These are phyloP conservation scores for Williopsis jadinii DNA, from an alignment of 1,139 yeast species.

Conservation along the genomic window DNA sequence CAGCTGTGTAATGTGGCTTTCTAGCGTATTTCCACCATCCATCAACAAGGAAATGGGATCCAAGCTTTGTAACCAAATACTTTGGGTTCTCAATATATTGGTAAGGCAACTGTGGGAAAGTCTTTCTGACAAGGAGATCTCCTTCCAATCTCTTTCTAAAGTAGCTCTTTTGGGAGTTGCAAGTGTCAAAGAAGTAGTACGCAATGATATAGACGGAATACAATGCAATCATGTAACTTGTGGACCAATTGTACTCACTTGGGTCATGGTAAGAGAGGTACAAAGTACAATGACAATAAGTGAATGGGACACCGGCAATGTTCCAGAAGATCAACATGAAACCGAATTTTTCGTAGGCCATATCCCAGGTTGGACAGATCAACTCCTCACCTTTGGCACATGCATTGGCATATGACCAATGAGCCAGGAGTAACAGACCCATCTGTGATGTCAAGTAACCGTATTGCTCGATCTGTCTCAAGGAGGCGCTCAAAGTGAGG, in stretches of 20 bases:
- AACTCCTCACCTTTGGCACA: constrained; percentile 97
- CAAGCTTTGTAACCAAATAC: constrained; percentile 78
- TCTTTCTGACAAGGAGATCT: constrained; percentile 62
- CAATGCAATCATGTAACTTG: constrained; percentile 47
- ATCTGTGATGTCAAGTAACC: constrained; percentile 80
- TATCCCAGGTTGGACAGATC: constrained; percentile 97
- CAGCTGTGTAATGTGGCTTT: constrained; percentile 93
- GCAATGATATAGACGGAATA: constrained; percentile 55
- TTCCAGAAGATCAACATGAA: constrained; percentile 98
- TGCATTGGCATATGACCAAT: constrained; percentile 93
- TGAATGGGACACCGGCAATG: constrained; percentile 97
- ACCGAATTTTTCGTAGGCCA: constrained; percentile 98
- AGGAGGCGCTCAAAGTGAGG: constrained; percentile 64
- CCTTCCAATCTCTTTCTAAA: constrained; percentile 88
- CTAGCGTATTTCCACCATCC: constrained; percentile 95
- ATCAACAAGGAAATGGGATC: constrained; percentile 77
- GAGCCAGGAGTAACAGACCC: constrained; percentile 67
- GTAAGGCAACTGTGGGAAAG: constrained; percentile 90
- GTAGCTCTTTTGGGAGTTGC: constrained; percentile 91
- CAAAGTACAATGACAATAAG: constrained; percentile 90
- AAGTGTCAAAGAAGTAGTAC: constrained; percentile 90
- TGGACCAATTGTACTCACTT: constrained; percentile 67
- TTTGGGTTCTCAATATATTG: constrained; percentile 76
- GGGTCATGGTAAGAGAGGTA: constrained; percentile 81
- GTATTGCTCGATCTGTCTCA: constrained; percentile 73